Conservation (phyloP, 1,284 basidiomycete genomes). For the Apiotrichum sp. region DNA sequence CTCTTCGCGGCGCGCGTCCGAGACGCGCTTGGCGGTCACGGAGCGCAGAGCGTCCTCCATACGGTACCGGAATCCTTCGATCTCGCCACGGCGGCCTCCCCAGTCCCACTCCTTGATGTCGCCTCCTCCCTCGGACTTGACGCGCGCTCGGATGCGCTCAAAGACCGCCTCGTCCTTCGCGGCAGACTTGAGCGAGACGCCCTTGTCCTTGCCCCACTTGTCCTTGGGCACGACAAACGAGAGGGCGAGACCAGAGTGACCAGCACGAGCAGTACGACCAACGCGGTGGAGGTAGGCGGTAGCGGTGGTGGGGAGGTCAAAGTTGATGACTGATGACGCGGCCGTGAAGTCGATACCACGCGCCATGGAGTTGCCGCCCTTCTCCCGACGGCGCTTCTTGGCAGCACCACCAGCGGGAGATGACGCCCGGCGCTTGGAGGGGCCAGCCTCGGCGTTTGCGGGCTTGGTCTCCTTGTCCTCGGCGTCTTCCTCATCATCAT, state of each 20-base stretch:
- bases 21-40: constrained; percentile 78
- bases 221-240: constrained; percentile 78
- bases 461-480: constrained; percentile 27
- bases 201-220: constrained; percentile 68
- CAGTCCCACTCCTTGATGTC: constrained; percentile 88
- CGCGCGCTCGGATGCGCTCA: constrained; percentile 64
- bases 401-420: constrained; percentile 12
- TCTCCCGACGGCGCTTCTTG: constrained; percentile 42
- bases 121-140: constrained; percentile 62
- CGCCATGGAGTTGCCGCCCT: constrained; percentile 87
- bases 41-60: constrained; percentile 93
- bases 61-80: constrained; percentile 96
- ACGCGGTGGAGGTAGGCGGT: constrained; percentile 95
- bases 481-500: constrained; percentile 47
- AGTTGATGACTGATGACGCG: constrained; percentile 97
- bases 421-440: constrained; percentile 40
- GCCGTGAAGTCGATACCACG: constrained; percentile 97
- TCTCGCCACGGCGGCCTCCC: constrained; percentile 72
- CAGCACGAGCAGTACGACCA: constrained; percentile 91
- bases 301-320: constrained; percentile 84
- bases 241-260: constrained; percentile 84
- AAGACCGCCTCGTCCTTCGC: constrained; percentile 72
- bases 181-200: constrained; percentile 54
- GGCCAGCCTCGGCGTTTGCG: constrained; percentile 38
- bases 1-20: constrained; percentile 90